These are phyloP conservation scores for Mycena indigotica DNA, from an alignment of 768 basidiomycete species.

Conservation along the genomic window DNA sequence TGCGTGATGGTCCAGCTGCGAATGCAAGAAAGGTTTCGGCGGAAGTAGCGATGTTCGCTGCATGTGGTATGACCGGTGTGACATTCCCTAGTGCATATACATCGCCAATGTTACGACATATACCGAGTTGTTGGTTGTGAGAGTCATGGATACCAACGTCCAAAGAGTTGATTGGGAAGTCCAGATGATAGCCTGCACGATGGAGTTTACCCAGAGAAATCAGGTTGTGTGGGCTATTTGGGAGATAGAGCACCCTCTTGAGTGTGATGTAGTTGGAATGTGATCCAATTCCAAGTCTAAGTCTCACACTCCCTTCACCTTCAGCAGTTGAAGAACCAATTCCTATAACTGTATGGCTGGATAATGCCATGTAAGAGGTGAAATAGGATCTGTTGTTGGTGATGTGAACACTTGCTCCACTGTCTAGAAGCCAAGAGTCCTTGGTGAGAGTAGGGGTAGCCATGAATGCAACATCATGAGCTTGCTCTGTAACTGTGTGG, in stretches of 20 bases:
- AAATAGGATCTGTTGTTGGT: slow-evolving; percentile 8
- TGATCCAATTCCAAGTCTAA: not conserved
- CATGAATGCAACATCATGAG: not conserved
- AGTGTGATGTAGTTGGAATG: not conserved
- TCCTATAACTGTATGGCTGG: not conserved
- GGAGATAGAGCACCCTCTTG: not conserved
- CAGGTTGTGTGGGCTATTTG: not conserved
- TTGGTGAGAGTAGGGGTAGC: not conserved
- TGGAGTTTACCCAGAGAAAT: not conserved
- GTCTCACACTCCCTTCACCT: not conserved
- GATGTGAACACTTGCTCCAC: slow-evolving; percentile 10
- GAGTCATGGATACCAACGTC: not conserved
- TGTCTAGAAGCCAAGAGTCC: slow-evolving; percentile 12
- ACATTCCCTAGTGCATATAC: not conserved
- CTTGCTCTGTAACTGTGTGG: not conserved
- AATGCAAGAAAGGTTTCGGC: not conserved
- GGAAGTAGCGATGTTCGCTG: not conserved
- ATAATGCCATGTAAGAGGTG: slow-evolving; percentile 1
- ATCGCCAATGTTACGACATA: not conserved
- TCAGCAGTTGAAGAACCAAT: not conserved
- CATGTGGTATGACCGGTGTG: not conserved
- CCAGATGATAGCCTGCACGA: not conserved
- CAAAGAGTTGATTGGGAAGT: not conserved
- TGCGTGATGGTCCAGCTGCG: not conserved
- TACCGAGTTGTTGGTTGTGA: not conserved